Base-by-base conservation (phyloP, 495 filamentous ascomycete species). In the Daldinia vernicosa region DNA sequence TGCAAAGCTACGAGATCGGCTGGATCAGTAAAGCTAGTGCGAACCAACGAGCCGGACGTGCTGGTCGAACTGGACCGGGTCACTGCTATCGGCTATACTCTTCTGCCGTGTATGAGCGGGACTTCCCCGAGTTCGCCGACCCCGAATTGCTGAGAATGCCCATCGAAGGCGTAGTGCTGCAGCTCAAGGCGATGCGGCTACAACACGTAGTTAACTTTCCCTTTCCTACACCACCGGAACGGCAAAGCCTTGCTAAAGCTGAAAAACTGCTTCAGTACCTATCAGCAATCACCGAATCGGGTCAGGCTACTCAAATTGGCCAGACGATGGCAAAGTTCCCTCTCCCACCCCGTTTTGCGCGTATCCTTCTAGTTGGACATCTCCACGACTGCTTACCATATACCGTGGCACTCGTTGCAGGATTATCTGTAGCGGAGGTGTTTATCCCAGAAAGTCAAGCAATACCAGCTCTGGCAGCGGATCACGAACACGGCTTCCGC, bases 21-120 rank as follows among this genome's bases (percentile, higher is more conserved):
- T 99, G 95, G 93, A 95, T 97, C 69, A 97, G 94, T 83, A 98
- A 99, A 81, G 96, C 96, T 17, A 96, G 93, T 77, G 94, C 96
- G 26, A 91, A 88, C 66, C 96, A 99, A 81, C 87, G 96, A 79
- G 90, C 93, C 55, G 96, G 96, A 78, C 92, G 96, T 84, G 95
- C 96, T 40, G 96, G 96, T 43, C 89, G 96, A 85, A 98, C 94
- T 24, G 95, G 94, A 1, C 94, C 95, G 11, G 96, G 96, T 33
- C 96, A 98, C 77, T 97, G 95, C 78, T 99, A 97, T 80, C 86
- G 92, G 58, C 76, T 99, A 2, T 99, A 97, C 76, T 97, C 94
- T 0, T 96, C 93, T 7, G 96, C 96, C 0, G 89, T 99, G 0
- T 99, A 92, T 74, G 96, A 99, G 79, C 83, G 91, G 35, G 93